Conservation (phyloP, 140 eudicot genomes). For the Bidens hawaiensis region DNA sequence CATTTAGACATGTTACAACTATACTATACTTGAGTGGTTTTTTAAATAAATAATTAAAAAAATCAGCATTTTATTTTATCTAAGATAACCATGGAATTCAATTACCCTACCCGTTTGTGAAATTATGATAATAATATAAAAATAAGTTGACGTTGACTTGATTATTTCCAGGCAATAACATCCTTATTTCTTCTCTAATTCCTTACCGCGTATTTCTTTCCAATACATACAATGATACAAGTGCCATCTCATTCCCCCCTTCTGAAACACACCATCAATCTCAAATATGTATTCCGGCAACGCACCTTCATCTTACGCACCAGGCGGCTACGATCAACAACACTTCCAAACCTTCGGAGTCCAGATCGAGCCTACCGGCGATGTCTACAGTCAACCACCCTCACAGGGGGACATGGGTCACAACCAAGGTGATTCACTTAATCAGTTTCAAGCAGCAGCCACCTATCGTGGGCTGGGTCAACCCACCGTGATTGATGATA, state of each 20-base stretch:
- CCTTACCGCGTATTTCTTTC: not conserved
- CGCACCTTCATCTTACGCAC: conserved; percentile 4
- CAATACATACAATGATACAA: not conserved
- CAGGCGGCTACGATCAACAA: not conserved
- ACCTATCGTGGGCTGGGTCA: not conserved
- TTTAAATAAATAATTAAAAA: too few relatives aligned
- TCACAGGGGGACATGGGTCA: not conserved
- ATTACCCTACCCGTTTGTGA: too few relatives aligned
- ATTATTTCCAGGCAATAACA: not conserved
- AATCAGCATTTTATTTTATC: too few relatives aligned
- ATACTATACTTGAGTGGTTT: too few relatives aligned
- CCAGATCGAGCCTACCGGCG: not conserved
- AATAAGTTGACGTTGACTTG: not conserved
- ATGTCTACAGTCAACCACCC: not conserved
- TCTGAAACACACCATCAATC: conserved; percentile 1
- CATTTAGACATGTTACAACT: too few relatives aligned
- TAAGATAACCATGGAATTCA: too few relatives aligned
- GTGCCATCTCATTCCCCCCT: too few relatives aligned
- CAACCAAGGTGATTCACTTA: not conserved
- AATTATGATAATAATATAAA: too few relatives aligned
- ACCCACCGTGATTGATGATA: not conserved
- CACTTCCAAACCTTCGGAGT: not conserved
- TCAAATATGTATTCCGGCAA: conserved; percentile 11
- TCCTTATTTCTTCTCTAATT: not conserved
- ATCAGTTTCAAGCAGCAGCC: not conserved